These are phyloP conservation scores for Albatrellus ellisii DNA, from an alignment of 768 basidiomycete species.

Conservation along the genomic window DNA sequence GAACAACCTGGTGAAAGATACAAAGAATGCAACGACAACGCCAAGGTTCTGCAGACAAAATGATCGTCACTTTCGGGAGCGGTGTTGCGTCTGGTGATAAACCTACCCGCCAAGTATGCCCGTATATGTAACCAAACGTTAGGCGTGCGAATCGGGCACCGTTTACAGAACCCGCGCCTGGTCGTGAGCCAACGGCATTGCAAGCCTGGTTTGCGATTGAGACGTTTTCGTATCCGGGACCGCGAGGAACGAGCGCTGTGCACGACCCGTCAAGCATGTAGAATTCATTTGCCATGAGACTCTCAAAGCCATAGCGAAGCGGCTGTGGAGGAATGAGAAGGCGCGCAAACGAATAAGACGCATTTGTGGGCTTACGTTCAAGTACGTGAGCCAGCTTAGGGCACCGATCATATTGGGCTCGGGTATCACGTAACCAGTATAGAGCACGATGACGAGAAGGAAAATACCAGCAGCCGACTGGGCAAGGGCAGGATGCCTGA, in stretches of 20 bases:
- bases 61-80: neutral
- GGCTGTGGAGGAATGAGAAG: conserved; percentile 30
- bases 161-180: conserved; percentile 44
- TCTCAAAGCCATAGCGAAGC: conserved; percentile 61
- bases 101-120: conserved; percentile 36
- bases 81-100: neutral
- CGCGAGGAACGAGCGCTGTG: conserved; percentile 44
- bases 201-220: conserved; percentile 61
- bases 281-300: conserved; percentile 77
- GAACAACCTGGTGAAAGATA: conserved; percentile 44
- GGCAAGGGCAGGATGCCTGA: conserved; percentile 45
- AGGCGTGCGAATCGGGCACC: conserved; percentile 44
- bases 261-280: conserved; percentile 50
- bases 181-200: conserved; percentile 46
- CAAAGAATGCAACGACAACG: conserved; percentile 51
- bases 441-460: conserved; percentile 41
- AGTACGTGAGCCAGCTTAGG: conserved; percentile 51
- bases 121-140: conserved; percentile 27
- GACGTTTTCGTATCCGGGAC: conserved; percentile 48
- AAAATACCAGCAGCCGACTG: conserved; percentile 42
- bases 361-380: conserved; percentile 30
- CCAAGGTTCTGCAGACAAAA: conserved; percentile 41
- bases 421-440: conserved; percentile 49
- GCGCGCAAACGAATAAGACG: neutral
- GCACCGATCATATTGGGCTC: conserved; percentile 53